Conservation (phyloP, 768 basidiomycete species). For the Termitomyces sp. region DNA sequence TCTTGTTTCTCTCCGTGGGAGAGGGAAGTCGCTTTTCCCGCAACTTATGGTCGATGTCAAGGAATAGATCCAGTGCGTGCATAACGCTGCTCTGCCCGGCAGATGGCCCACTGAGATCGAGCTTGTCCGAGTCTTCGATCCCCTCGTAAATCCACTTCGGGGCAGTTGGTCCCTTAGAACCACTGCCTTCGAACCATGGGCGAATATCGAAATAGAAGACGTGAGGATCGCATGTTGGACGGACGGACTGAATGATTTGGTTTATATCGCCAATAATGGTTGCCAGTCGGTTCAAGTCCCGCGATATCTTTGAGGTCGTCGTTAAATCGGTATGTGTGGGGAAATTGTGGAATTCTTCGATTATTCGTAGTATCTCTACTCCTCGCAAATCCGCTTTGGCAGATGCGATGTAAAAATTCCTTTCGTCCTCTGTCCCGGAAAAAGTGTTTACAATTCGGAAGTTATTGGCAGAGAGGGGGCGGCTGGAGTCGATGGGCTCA, state of each 20-base stretch:
- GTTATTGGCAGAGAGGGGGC: constrained; percentile 65
- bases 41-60: constrained; percentile 86
- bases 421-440: constrained; percentile 82
- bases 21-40: constrained; percentile 61
- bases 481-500: constrained; percentile 49
- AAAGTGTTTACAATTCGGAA: constrained; percentile 70
- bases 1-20: constrained; percentile 60
- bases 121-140: constrained; percentile 46
- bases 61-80: constrained; percentile 79
- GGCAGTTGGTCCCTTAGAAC: constrained; percentile 43
- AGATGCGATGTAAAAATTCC: constrained; percentile 81
- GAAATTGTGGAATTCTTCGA: constrained; percentile 80
- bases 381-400: constrained; percentile 84
- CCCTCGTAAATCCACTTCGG: constrained; percentile 78
- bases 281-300: constrained; percentile 65
- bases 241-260: constrained; percentile 62
- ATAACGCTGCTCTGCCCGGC: constrained; percentile 94
- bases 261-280: constrained; percentile 69
- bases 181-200: constrained; percentile 90
- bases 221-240: constrained; percentile 72
- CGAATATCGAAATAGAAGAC: constrained; percentile 87
- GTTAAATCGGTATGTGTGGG: constrained; percentile 60
- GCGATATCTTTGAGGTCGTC: constrained; percentile 60
- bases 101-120: constrained; percentile 81
- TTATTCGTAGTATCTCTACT: constrained; percentile 78